These are phyloP conservation scores for Butyriboletus appendiculatus DNA, from an alignment of 1,284 basidiomycete genomes.

Conservation along the genomic window DNA sequence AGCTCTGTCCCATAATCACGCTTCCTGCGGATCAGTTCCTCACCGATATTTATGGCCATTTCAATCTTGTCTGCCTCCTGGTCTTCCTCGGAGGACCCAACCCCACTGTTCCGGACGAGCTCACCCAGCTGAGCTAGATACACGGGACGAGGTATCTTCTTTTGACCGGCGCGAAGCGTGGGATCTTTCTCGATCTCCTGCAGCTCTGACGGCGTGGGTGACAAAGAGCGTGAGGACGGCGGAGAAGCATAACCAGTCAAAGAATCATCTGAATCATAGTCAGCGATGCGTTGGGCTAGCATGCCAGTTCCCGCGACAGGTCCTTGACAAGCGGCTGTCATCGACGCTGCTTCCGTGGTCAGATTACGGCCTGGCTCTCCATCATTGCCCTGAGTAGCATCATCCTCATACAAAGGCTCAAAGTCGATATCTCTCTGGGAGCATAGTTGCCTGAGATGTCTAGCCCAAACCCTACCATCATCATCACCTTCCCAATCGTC, in stretches of 20 bases:
- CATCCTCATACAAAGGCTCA: constrained; percentile 23
- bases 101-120: constrained; percentile 56
- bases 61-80: constrained; percentile 78
- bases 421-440: constrained; percentile 53
- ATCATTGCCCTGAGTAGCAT: not conserved
- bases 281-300: constrained; percentile 31
- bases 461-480: constrained; percentile 67
- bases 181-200: constrained; percentile 87
- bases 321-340: constrained; percentile 1
- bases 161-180: constrained; percentile 62
- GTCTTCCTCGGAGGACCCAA: constrained; percentile 54
- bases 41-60: constrained; percentile 75
- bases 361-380: not conserved
- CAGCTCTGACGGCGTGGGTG: constrained; percentile 79
- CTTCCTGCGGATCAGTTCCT: constrained; percentile 82
- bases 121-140: constrained; percentile 82
- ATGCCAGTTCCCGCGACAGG: not conserved
- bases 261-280: constrained; percentile 81
- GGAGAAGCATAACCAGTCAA: constrained; percentile 74
- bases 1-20: constrained; percentile 82
- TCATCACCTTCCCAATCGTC: constrained; percentile 82
- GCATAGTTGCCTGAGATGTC: constrained; percentile 55
- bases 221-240: constrained; percentile 71
- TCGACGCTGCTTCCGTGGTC: not conserved
- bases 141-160: constrained; percentile 73